Evolutionary conservation across 169 alveolate species (phyloP).

Genomic region (Eimeria praecox): DNA sequence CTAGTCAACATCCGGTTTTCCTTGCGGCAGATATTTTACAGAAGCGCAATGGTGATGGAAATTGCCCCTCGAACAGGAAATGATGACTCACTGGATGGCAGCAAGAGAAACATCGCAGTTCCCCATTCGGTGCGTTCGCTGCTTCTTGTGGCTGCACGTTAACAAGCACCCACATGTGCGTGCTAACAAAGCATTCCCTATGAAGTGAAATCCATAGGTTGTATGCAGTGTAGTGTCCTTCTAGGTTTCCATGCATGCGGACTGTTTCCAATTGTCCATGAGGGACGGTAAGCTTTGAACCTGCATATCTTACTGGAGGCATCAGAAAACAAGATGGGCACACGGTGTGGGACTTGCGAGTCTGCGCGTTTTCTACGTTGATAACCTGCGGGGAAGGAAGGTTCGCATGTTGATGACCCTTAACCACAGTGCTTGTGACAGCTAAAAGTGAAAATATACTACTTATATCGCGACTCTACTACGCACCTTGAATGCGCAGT

Average conservation of each 20-base stretch:
- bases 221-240: background rate
- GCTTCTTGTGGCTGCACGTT: slow-evolving; percentile 55
- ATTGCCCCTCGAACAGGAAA: background rate
- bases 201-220: background rate
- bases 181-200: background rate
- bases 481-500: slow-evolving; percentile 51
- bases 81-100: slow-evolving; percentile 66
- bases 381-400: slow-evolving; percentile 16
- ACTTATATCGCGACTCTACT: background rate
- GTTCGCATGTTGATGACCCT: background rate
- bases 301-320: slow-evolving; percentile 53
- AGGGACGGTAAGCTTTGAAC: background rate
- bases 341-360: slow-evolving; percentile 59
- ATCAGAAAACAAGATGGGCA: slow-evolving; percentile 58
- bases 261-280: background rate
- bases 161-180: background rate
- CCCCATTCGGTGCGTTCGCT: slow-evolving; percentile 66
- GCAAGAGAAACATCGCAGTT: slow-evolving; percentile 66
- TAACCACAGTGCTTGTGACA: background rate
- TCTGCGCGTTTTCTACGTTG: slow-evolving; percentile 58
- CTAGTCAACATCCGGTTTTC: background rate
- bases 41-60: background rate
- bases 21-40: background rate
- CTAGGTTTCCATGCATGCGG: background rate
- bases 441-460: background rate